Conservation (phyloP, 2,329 filamentous ascomycete genomes). For the Arthroderma uncinatum region DNA sequence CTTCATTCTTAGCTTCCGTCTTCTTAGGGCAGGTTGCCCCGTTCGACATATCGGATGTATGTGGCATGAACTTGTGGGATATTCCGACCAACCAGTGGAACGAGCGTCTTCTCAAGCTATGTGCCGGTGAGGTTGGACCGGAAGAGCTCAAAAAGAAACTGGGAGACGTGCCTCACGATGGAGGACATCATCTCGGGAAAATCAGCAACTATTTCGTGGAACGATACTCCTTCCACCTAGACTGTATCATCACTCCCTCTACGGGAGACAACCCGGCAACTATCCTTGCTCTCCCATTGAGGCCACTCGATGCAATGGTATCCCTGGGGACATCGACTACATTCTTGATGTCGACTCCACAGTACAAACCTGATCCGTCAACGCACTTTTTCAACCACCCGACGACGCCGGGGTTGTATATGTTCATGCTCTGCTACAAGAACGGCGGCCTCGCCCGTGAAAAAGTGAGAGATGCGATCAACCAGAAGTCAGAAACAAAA, state of each 20-base stretch:
- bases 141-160: slow-evolving; percentile 64
- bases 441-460: slow-evolving; percentile 92
- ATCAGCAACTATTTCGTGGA: slow-evolving; percentile 68
- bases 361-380: slow-evolving; percentile 75
- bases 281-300: slow-evolving; percentile 79
- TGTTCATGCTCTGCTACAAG: slow-evolving; percentile 99
- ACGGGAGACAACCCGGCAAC: slow-evolving; percentile 96
- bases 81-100: slow-evolving; percentile 64
- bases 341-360: slow-evolving; percentile 92
- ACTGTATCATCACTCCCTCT: slow-evolving; percentile 71
- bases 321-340: slow-evolving; percentile 91
- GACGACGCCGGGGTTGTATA: slow-evolving; percentile 78
- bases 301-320: slow-evolving; percentile 83
- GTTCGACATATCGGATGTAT: slow-evolving; percentile 87
- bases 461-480: slow-evolving; percentile 71
- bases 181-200: slow-evolving; percentile 63
- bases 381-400: slow-evolving; percentile 99
- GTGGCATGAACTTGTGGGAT: slow-evolving; percentile 95
- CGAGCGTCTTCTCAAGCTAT: slow-evolving; percentile 61
- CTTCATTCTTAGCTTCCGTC: slow-evolving; percentile 84
- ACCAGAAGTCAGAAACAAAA: slow-evolving; percentile 38
- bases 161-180: slow-evolving; percentile 67
- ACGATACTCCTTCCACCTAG: slow-evolving; percentile 63
- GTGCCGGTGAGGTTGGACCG: slow-evolving; percentile 55
- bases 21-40: slow-evolving; percentile 78